A percentile compares a stretch with the other conserved stretches of the same genome.
These are phyloP conservation scores for Aspergillus affinis DNA, from an alignment of 495 filamentous ascomycete genomes.

Conservation along the genomic window DNA sequence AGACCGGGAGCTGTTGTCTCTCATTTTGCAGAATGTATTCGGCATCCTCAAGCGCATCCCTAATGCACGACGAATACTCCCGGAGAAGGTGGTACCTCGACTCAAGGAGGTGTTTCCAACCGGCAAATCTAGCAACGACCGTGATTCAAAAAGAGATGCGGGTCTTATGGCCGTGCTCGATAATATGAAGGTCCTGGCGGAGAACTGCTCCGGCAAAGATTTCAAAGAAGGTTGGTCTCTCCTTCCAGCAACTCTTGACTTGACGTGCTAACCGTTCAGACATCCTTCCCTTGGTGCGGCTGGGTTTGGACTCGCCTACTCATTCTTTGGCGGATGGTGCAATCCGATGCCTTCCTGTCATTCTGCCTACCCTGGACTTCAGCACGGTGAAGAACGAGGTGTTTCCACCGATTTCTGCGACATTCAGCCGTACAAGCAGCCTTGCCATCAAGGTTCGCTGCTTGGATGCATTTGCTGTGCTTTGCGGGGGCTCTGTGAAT, in stretches of 20 bases:
- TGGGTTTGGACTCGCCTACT: constrained; percentile 82
- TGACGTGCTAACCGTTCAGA: constrained; percentile 48
- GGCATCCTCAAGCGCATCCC: constrained; percentile 76
- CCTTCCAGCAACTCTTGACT: not conserved
- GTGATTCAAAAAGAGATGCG: constrained; percentile 81
- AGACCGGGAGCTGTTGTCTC: constrained; percentile 77
- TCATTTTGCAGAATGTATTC: constrained; percentile 89
- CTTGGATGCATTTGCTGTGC: constrained; percentile 81
- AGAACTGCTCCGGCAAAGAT: constrained; percentile 82
- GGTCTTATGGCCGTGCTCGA: constrained; percentile 88
- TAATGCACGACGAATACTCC: constrained; percentile 71
- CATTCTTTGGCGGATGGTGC: constrained; percentile 85
- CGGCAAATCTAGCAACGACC: constrained; percentile 56
- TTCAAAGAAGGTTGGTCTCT: constrained; percentile 79
- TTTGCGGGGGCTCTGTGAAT: constrained; percentile 71
- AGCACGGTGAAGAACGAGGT: constrained; percentile 94
- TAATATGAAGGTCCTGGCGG: constrained; percentile 69
- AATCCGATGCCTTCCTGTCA: constrained; percentile 66
- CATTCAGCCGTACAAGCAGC: constrained; percentile 90
- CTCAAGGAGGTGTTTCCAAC: constrained; percentile 79
- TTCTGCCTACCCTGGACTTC: constrained; percentile 86
- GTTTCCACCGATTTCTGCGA: constrained; percentile 83
- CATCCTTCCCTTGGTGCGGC: constrained; percentile 77
- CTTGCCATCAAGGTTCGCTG: constrained; percentile 91
- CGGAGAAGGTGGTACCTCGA: constrained; percentile 78